Evolutionary conservation across 2,329 filamentous ascomycete genomes (phyloP).

Genomic region (Talaromyces marneffei): DNA sequence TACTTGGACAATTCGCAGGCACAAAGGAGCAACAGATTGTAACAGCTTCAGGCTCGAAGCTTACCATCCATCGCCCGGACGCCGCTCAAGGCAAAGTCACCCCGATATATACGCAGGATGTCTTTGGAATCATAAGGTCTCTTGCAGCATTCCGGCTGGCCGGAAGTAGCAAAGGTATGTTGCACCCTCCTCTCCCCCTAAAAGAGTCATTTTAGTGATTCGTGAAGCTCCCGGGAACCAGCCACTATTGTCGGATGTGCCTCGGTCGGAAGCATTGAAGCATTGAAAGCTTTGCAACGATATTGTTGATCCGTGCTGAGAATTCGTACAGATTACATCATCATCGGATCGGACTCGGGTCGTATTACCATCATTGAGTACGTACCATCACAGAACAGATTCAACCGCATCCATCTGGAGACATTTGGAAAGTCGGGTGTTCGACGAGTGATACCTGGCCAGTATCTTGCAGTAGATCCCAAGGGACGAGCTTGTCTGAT

Average conservation of each 20-base stretch:
- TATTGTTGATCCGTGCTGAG: constrained; percentile 38
- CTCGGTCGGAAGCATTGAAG: constrained; percentile 30
- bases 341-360: constrained; percentile 91
- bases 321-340: constrained; percentile 73
- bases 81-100: constrained; percentile 78
- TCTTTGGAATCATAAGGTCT: constrained; percentile 90
- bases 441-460: constrained; percentile 85
- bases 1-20: constrained; percentile 90
- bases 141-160: constrained; percentile 86
- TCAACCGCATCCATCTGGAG: constrained; percentile 85
- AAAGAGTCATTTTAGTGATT: constrained; percentile 62
- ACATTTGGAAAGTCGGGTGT: constrained; percentile 98
- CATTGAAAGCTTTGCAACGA: constrained; percentile 19
- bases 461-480: constrained; percentile 92
- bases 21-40: constrained; percentile 98
- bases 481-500: constrained; percentile 94
- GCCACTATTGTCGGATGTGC: constrained; percentile 29
- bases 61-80: constrained; percentile 82
- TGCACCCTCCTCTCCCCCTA: constrained; percentile 20
- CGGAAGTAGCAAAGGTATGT: constrained; percentile 90
- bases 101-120: constrained; percentile 81
- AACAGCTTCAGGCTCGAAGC: constrained; percentile 81
- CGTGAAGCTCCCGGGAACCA: constrained; percentile 52
- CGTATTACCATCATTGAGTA: constrained; percentile 94
- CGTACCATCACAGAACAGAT: constrained; percentile 74